Conservation (phyloP, 768 basidiomycete species). For the Rhodotorula graminis region DNA sequence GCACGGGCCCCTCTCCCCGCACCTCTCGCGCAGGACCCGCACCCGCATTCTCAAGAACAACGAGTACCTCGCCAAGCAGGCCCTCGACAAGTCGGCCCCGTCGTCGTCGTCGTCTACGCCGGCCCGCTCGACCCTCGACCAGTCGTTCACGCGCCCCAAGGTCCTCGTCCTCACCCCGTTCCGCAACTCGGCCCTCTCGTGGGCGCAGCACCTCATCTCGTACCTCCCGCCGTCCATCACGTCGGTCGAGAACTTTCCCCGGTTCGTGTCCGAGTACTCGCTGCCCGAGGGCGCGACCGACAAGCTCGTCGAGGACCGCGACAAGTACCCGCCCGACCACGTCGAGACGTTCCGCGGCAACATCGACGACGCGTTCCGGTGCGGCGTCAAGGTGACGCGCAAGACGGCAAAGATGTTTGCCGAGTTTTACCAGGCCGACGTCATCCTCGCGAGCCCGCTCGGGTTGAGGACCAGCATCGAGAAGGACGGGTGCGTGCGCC, state of each 20-base stretch:
- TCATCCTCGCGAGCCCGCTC: constrained; percentile 88
- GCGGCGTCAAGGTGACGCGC: constrained; percentile 85
- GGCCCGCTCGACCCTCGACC: constrained; percentile 70
- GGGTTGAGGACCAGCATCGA: constrained; percentile 86
- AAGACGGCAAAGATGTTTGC: constrained; percentile 88
- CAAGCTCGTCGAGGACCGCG: constrained; percentile 64
- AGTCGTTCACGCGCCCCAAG: constrained; percentile 95
- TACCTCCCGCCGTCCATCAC: constrained; percentile 55
- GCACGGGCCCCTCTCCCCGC: no score
- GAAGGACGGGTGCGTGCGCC: constrained; percentile 73
- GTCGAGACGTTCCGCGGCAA: constrained; percentile 94
- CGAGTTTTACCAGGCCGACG: constrained; percentile 83
- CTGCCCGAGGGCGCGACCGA: constrained; percentile 73
- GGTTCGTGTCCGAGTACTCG: constrained; percentile 76
- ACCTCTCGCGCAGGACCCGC: constrained; percentile 69
- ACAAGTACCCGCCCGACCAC: constrained; percentile 79
- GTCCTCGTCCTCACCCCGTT: constrained; percentile 87
- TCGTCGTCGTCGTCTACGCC: constrained; percentile 41
- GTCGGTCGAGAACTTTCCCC: constrained; percentile 64
- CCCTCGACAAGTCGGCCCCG: constrained; percentile 54
- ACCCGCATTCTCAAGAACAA: constrained; percentile 87
- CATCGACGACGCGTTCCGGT: constrained; percentile 86
- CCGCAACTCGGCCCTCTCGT: constrained; percentile 76
- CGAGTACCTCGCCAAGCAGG: constrained; percentile 72
- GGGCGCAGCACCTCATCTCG: constrained; percentile 63